phyloP scores from a whole-genome alignment of 192 early-diverging fungal genomes.

The Umbelopsis vinacea region DNA sequence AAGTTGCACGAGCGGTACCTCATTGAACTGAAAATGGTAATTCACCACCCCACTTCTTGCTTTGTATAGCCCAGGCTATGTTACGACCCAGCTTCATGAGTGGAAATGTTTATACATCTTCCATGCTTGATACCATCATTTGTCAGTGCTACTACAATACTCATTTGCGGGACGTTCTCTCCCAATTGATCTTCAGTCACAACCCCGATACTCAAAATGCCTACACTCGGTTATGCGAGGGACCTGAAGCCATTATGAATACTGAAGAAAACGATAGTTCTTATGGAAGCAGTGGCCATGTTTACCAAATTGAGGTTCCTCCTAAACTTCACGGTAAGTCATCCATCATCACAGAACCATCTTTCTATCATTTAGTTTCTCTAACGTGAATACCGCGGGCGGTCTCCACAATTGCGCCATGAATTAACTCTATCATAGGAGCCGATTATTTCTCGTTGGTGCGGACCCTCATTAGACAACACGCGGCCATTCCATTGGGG shows the following conservation, averaged over 20 bases:
- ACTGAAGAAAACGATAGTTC: slow-evolving; percentile 19
- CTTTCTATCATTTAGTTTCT: no score
- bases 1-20: slow-evolving; percentile 15
- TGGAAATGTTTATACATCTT: slow-evolving; percentile 71
- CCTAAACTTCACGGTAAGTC: slow-evolving; percentile 41
- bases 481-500: slow-evolving; percentile 59
- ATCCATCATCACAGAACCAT: background rate
- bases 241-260: slow-evolving; percentile 10
- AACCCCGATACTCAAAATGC: slow-evolving; percentile 38
- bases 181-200: slow-evolving; percentile 60
- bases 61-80: slow-evolving; percentile 57
- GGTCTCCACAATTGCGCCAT: background rate
- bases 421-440: background rate
- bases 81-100: slow-evolving; percentile 71
- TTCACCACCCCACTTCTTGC: no score
- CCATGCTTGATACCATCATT: slow-evolving; percentile 73
- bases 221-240: slow-evolving; percentile 35
- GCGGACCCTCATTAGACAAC: slow-evolving; percentile 49
- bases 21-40: no score
- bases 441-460: slow-evolving; percentile 53
- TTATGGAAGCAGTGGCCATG: slow-evolving; percentile 44
- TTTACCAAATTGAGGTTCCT: slow-evolving; percentile 55
- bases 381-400: no score
- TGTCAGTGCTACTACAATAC: slow-evolving; percentile 72
- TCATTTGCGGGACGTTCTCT: slow-evolving; percentile 61